These are phyloP conservation scores for Candida lessepsii DNA, from an alignment of 805 yeast genomes.

Conservation along the genomic window DNA sequence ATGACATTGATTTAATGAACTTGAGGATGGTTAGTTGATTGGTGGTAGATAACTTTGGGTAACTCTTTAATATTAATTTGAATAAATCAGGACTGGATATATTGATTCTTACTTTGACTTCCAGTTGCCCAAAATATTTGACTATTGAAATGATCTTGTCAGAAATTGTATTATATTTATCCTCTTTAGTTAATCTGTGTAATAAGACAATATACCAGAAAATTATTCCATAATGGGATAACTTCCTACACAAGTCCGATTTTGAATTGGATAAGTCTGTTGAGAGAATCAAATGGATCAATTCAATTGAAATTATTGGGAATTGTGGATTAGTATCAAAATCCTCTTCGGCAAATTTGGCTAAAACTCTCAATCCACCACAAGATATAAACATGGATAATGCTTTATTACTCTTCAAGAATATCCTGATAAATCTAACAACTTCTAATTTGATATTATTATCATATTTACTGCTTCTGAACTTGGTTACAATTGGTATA, in stretches of 20 bases:
- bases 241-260: slow-evolving; percentile 41
- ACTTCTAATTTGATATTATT: slow-evolving; percentile 36
- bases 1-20: slow-evolving; percentile 43
- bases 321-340: slow-evolving; percentile 37
- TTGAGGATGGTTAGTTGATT: slow-evolving; percentile 44
- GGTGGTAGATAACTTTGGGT: slow-evolving; percentile 26
- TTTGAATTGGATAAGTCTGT: slow-evolving; percentile 37
- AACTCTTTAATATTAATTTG: slow-evolving; percentile 40
- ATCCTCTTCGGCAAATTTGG: slow-evolving; percentile 48
- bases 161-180: slow-evolving; percentile 13
- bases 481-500: slow-evolving; percentile 40
- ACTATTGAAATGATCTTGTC: slow-evolving; percentile 38
- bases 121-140: slow-evolving; percentile 46
- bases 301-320: slow-evolving; percentile 37
- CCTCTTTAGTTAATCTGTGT: slow-evolving; percentile 25
- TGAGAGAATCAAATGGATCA: slow-evolving; percentile 34
- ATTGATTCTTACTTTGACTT: slow-evolving; percentile 41
- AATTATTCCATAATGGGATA: slow-evolving; percentile 42
- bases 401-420: slow-evolving; percentile 34
- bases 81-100: slow-evolving; percentile 40
- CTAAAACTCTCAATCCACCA: slow-evolving; percentile 45
- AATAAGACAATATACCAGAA: slow-evolving; percentile 44
- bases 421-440: slow-evolving; percentile 31
- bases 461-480: slow-evolving; percentile 30
- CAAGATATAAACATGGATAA: slow-evolving; percentile 42